These are phyloP conservation scores for Wickerhamomyces tratensis DNA, from an alignment of 805 yeast genomes.

Conservation along the genomic window DNA sequence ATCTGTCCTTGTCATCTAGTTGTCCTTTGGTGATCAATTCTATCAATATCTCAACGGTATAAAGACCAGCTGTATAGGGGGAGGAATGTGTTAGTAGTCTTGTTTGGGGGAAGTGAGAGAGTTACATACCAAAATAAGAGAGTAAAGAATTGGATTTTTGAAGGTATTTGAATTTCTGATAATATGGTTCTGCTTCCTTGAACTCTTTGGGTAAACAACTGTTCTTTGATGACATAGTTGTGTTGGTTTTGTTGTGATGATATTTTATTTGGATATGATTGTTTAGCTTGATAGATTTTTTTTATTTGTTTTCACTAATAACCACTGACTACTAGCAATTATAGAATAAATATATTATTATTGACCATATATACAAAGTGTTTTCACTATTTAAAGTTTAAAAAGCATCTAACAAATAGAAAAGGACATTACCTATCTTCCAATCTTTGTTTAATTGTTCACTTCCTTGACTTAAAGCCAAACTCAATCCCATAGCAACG, in stretches of 20 bases:
- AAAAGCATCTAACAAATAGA: neutral
- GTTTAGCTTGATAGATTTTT: too few species aligned
- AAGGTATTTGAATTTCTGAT: neutral
- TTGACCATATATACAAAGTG: neutral
- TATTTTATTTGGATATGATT: too few species aligned
- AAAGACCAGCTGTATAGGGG: slow-evolving; percentile 3
- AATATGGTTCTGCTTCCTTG: slow-evolving; percentile 1
- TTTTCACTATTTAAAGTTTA: too few species aligned
- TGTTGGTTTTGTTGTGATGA: too few species aligned
- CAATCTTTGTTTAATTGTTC: neutral
- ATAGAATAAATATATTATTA: too few species aligned
- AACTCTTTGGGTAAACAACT: neutral
- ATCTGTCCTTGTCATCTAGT: neutral
- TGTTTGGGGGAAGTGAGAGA: neutral
- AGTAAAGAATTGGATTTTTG: slow-evolving; percentile 1
- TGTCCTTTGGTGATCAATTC: neutral
- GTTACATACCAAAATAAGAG: slow-evolving; percentile 1
- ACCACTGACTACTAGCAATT: too few species aligned
- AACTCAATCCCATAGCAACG: neutral
- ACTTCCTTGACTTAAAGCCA: too few species aligned
- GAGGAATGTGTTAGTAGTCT: neutral
- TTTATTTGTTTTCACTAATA: too few species aligned
- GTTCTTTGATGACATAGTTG: too few species aligned
- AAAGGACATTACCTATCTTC: neutral
- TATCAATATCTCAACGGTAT: slow-evolving; percentile 3